Evolutionary conservation across 805 yeast species (phyloP).

Genomic region (Nakazawaea populi): DNA sequence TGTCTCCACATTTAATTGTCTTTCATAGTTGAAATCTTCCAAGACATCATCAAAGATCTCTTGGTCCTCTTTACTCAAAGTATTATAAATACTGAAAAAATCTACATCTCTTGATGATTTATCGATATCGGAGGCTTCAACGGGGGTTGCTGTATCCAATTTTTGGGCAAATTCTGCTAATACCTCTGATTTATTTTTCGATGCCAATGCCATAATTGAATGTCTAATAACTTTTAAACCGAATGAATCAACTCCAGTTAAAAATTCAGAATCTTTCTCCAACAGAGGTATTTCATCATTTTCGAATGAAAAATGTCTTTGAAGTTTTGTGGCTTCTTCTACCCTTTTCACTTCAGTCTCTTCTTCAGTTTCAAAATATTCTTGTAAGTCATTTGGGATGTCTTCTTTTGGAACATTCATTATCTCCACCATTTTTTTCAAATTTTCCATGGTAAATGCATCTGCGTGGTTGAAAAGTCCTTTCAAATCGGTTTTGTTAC

Average conservation of each 20-base stretch:
- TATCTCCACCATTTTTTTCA: slow-evolving; percentile 22
- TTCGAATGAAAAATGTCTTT: slow-evolving; percentile 15
- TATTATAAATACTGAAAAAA: slow-evolving; percentile 60
- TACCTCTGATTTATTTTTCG: slow-evolving; percentile 17
- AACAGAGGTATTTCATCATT: slow-evolving; percentile 29
- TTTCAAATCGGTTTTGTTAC: slow-evolving; percentile 11
- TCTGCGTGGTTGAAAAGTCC: slow-evolving; percentile 43
- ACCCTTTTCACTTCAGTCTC: slow-evolving; percentile 9
- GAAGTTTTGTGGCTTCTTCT: not conserved
- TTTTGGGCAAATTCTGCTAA: slow-evolving; percentile 4
- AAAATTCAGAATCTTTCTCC: slow-evolving; percentile 47
- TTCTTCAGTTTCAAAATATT: slow-evolving; percentile 16
- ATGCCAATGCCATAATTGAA: slow-evolving; percentile 48
- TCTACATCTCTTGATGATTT: slow-evolving; percentile 29
- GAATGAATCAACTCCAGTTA: slow-evolving; percentile 66
- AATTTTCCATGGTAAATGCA: slow-evolving; percentile 41
- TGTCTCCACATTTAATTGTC: slow-evolving; percentile 74
- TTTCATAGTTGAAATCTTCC: slow-evolving; percentile 62
- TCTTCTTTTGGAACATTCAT: slow-evolving; percentile 16
- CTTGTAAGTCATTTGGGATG: slow-evolving; percentile 30
- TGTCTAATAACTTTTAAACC: slow-evolving; percentile 78
- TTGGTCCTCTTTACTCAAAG: slow-evolving; percentile 41
- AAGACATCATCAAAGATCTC: slow-evolving; percentile 57
- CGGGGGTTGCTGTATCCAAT: slow-evolving; percentile 4
- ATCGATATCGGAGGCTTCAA: slow-evolving; percentile 3